phyloP scores from a whole-genome alignment of 345 rosid species.

The Microthlaspi erraticum region DNA sequence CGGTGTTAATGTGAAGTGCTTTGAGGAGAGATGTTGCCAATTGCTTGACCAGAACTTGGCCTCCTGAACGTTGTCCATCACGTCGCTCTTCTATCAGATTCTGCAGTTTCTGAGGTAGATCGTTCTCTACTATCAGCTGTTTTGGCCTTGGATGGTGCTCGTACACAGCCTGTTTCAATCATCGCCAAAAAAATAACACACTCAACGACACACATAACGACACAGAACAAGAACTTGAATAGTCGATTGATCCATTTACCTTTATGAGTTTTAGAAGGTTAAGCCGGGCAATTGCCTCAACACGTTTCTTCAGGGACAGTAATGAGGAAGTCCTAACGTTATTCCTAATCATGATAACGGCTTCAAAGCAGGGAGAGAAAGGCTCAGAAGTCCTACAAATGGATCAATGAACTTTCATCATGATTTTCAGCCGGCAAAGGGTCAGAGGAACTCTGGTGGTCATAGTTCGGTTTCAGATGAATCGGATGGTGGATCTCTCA shows the following conservation, averaged over 20 bases:
- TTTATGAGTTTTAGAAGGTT: constrained; percentile 92
- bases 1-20: constrained; percentile 95
- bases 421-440: constrained; percentile 38
- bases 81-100: constrained; percentile 94
- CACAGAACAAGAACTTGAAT: constrained; percentile 41
- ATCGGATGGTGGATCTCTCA: constrained; percentile 31
- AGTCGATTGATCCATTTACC: constrained; percentile 53
- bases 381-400: constrained; percentile 39
- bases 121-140: constrained; percentile 92
- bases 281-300: constrained; percentile 96
- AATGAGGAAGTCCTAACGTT: no score
- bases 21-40: constrained; percentile 96
- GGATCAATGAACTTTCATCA: constrained; percentile 49
- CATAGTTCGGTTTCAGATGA: constrained; percentile 47
- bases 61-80: constrained; percentile 93
- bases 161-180: constrained; percentile 75
- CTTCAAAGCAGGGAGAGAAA: constrained; percentile 36
- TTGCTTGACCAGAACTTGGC: constrained; percentile 94
- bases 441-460: constrained; percentile 42
- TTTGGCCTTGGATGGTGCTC: constrained; percentile 99
- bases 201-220: constrained; percentile 34
- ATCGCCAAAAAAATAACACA: constrained; percentile 25
- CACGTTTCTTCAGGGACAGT: no score
- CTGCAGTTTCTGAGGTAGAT: constrained; percentile 81
- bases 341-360: constrained; percentile 49